Evolutionary conservation across 371 early-diverging fungal species (phyloP).

Genomic region (Circinella minor): DNA sequence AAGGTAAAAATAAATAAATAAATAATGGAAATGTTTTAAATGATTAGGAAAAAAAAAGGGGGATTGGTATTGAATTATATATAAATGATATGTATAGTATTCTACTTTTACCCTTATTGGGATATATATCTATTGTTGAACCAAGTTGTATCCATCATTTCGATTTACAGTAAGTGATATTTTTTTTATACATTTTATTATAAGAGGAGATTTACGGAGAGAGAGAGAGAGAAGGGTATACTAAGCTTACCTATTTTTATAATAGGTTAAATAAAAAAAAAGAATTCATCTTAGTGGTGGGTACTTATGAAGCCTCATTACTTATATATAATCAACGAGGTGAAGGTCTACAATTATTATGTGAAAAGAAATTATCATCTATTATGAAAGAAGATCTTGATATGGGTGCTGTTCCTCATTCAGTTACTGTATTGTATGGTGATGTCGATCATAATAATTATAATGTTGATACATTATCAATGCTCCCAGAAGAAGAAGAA

Average conservation of each 20-base stretch:
- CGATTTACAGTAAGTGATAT: neutral
- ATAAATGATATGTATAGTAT: neutral
- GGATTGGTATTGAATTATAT: too few species aligned
- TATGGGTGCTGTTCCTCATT: neutral
- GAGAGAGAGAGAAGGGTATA: neutral
- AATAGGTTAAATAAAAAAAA: too few species aligned
- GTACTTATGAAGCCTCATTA: conserved; percentile 7
- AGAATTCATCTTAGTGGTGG: neutral
- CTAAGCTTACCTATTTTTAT: too few species aligned
- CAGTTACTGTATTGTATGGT: neutral
- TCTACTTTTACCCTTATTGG: neutral
- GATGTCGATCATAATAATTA: neutral
- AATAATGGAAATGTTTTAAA: neutral
- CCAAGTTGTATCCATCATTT: conserved; percentile 12
- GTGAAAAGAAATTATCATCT: neutral
- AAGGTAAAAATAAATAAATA: neutral
- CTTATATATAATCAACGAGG: neutral
- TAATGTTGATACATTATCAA: neutral
- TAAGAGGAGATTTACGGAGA: too few species aligned
- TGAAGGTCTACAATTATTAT: neutral
- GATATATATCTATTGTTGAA: neutral
- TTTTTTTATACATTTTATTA: neutral
- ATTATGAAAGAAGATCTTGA: neutral
- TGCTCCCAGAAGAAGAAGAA: neutral
- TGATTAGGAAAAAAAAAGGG: too few species aligned